Evolutionary conservation across 371 early-diverging fungal species (phyloP).

Genomic region (Batrachochytrium dendrobatidis): DNA sequence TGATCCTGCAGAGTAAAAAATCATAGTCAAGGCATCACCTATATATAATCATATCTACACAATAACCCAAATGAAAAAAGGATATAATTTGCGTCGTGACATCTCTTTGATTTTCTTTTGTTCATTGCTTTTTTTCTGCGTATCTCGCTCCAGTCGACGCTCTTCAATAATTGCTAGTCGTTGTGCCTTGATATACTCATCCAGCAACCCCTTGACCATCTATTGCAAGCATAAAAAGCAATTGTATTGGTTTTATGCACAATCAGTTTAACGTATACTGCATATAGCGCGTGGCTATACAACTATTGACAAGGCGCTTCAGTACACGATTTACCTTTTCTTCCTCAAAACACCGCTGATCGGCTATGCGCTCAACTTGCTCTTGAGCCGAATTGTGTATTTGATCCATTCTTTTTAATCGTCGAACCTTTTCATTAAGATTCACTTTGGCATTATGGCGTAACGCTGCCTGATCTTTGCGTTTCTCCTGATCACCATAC

Average conservation of each 20-base stretch:
- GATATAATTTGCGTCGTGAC: slow-evolving; percentile 4
- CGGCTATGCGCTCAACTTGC: slow-evolving; percentile 6
- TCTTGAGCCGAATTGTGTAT: background rate
- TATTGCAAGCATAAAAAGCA: background rate
- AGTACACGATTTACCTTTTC: slow-evolving; percentile 14
- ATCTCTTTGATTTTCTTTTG: slow-evolving; percentile 17
- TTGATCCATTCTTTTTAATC: background rate
- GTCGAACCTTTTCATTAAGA: background rate
- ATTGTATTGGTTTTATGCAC: background rate
- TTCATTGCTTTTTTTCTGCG: slow-evolving; percentile 3
- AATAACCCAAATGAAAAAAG: background rate
- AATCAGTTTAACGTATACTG: background rate
- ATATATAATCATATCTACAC: background rate
- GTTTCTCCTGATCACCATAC: background rate
- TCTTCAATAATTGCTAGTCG: slow-evolving; percentile 22
- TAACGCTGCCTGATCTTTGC: background rate
- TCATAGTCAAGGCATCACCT: background rate
- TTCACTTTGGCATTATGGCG: background rate
- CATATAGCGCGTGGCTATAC: background rate
- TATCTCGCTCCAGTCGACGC: slow-evolving; percentile 13
- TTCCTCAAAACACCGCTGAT: slow-evolving; percentile 15
- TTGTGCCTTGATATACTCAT: slow-evolving; percentile 17
- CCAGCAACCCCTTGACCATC: slow-evolving; percentile 19
- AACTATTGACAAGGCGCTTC: background rate
- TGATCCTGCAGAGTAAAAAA: slow-evolving; percentile 14